Conservation (phyloP, 1,139 yeast species). For the Pichia sp. region DNA sequence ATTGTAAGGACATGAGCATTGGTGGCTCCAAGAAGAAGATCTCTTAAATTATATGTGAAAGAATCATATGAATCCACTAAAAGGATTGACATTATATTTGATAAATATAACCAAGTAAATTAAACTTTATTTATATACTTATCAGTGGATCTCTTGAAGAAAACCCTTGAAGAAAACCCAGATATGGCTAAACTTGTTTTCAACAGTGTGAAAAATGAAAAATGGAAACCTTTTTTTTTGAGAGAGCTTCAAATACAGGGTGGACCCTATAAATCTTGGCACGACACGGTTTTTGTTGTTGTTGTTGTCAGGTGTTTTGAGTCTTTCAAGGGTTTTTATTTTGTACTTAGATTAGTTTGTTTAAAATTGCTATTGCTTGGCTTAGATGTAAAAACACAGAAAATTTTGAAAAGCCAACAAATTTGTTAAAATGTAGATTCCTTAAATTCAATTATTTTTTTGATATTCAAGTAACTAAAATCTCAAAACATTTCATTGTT, state of each 20-base stretch:
- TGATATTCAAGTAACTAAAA: too few species aligned
- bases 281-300: background rate
- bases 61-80: constrained; percentile 93
- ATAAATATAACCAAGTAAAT: background rate
- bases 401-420: too few species aligned
- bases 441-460: too few species aligned
- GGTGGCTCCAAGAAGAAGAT: constrained; percentile 52
- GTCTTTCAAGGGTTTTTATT: background rate
- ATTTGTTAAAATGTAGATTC: too few species aligned
- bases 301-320: background rate
- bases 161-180: too few species aligned
- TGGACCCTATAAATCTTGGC: background rate
- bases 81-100: constrained; percentile 38
- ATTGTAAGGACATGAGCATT: constrained; percentile 53
- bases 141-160: background rate
- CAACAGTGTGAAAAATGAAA: too few species aligned
- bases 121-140: background rate
- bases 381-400: too few species aligned
- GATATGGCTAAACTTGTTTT: background rate
- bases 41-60: constrained; percentile 75
- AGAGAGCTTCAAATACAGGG: background rate
- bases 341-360: too few species aligned
- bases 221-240: too few species aligned
- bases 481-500: too few species aligned
- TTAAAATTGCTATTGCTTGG: too few species aligned